These are phyloP conservation scores for Trichophyton schoenleinii DNA, from an alignment of 2,329 filamentous ascomycete genomes.

Conservation along the genomic window DNA sequence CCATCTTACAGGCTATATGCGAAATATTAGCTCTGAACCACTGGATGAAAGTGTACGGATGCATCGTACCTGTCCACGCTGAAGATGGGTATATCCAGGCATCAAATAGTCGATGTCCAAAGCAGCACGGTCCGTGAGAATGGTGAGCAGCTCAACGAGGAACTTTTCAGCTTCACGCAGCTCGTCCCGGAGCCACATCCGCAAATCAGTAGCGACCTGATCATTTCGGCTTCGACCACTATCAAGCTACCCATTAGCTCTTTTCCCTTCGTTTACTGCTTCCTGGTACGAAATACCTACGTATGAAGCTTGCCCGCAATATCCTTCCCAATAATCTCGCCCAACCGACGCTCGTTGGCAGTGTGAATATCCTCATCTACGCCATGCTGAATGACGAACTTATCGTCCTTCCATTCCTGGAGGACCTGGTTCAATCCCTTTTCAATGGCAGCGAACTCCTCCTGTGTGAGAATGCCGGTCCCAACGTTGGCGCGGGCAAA, in stretches of 20 bases:
- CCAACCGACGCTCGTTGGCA: slow-evolving; percentile 44
- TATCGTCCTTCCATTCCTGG: slow-evolving; percentile 22
- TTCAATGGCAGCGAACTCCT: slow-evolving; percentile 60
- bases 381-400: slow-evolving; percentile 18
- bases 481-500: slow-evolving; percentile 64
- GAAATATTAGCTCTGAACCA: neutral
- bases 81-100: slow-evolving; percentile 80
- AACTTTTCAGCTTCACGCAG: slow-evolving; percentile 56
- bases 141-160: slow-evolving; percentile 56
- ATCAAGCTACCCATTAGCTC: neutral
- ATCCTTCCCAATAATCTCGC: slow-evolving; percentile 76
- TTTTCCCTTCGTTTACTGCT: neutral
- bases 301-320: slow-evolving; percentile 84
- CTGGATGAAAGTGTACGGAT: neutral
- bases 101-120: slow-evolving; percentile 64
- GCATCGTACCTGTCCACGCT: slow-evolving; percentile 27
- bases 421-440: slow-evolving; percentile 47
- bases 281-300: slow-evolving; percentile 18
- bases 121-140: slow-evolving; percentile 58
- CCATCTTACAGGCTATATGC: slow-evolving; percentile 57
- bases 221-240: slow-evolving; percentile 70
- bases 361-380: slow-evolving; percentile 19
- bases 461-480: slow-evolving; percentile 54
- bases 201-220: slow-evolving; percentile 82
- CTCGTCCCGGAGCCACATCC: slow-evolving; percentile 71